Percentiles rank a stretch among this genome's conserved stretches.
Conservation (phyloP, 2,329 filamentous ascomycete species). For the Aspergillus pseudotamarii region DNA sequence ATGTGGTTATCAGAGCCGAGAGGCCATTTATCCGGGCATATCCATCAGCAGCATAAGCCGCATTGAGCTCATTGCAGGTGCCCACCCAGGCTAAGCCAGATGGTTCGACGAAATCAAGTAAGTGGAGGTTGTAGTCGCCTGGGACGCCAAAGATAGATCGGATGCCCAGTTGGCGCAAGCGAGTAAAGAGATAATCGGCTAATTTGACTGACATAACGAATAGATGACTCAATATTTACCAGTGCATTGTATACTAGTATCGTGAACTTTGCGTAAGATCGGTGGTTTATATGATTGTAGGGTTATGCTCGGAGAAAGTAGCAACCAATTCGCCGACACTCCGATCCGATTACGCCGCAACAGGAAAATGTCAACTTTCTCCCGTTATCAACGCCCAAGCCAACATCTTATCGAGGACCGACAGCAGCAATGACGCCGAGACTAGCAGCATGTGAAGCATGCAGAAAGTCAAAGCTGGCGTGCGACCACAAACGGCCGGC, state of each 20-base stretch:
- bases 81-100: slow-evolving; percentile 64
- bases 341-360: neutral
- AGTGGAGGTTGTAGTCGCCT: slow-evolving; percentile 69
- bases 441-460: slow-evolving; percentile 8
- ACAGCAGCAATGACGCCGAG: neutral
- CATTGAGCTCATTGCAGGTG: slow-evolving; percentile 74
- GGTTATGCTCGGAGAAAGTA: neutral
- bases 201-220: slow-evolving; percentile 14
- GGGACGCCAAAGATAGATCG: slow-evolving; percentile 63
- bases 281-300: neutral
- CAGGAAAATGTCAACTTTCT: neutral
- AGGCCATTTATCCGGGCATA: slow-evolving; percentile 33
- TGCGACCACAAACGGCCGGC: slow-evolving; percentile 13
- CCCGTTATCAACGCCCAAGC: no score
- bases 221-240: no score
- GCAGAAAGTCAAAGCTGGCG: slow-evolving; percentile 8
- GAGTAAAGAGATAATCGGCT: slow-evolving; percentile 62
- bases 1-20: slow-evolving; percentile 27
- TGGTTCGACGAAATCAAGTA: slow-evolving; percentile 66
- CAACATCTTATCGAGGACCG: no score
- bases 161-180: slow-evolving; percentile 62
- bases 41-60: slow-evolving; percentile 49
- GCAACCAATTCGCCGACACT: neutral
- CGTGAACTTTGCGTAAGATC: neutral
- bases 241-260: neutral